Conservation (phyloP, 2,329 filamentous ascomycete species). For the Hymenoscyphus infarciens region DNA sequence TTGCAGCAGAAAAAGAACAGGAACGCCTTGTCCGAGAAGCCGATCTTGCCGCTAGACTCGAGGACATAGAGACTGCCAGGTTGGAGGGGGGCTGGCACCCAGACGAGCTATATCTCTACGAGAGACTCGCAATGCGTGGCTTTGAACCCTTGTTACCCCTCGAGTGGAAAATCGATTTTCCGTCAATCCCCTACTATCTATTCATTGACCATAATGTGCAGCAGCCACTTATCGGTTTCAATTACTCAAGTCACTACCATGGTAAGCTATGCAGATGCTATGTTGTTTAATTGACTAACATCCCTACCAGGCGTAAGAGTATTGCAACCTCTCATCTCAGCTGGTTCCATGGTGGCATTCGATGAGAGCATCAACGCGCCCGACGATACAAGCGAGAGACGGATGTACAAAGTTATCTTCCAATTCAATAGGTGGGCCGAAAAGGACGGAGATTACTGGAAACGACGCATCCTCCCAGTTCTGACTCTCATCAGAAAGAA, state of each 20-base stretch:
- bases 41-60: conserved; percentile 24
- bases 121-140: conserved; percentile 32
- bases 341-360: conserved; percentile 23
- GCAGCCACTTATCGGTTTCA: conserved; percentile 25
- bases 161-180: conserved; percentile 32
- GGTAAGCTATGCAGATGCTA: background rate
- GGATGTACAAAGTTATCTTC: conserved; percentile 24
- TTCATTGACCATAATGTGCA: conserved; percentile 26
- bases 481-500: conserved; percentile 23
- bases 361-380: background rate
- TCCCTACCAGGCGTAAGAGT: conserved; percentile 25
- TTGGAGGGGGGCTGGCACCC: conserved; percentile 30
- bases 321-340: conserved; percentile 29
- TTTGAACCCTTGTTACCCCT: conserved; percentile 32
- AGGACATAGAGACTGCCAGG: conserved; percentile 27
- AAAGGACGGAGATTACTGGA: conserved; percentile 33
- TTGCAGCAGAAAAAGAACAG: conserved; percentile 28
- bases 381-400: background rate
- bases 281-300: conserved; percentile 15
- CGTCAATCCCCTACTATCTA: conserved; percentile 30
- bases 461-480: conserved; percentile 33
- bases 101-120: conserved; percentile 32
- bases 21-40: conserved; percentile 33
- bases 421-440: conserved; percentile 36
- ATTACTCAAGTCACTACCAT: background rate